phyloP scores from a whole-genome alignment of 495 filamentous ascomycete species.

The Daldinia grandis region DNA sequence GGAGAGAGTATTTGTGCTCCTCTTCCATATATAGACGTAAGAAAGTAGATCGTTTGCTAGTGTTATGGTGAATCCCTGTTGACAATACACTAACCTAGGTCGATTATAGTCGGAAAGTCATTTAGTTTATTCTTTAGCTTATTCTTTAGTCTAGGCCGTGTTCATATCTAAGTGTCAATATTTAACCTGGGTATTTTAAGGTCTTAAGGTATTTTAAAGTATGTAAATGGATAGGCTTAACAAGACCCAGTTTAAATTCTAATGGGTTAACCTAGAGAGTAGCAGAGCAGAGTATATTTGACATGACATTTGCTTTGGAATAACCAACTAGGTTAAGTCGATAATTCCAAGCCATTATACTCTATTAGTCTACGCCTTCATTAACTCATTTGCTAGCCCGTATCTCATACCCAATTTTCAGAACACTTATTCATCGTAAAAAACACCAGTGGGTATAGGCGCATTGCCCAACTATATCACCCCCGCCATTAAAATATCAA shows the following conservation, averaged over 20 bases:
- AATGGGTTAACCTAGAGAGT: neutral
- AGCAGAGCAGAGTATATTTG: neutral
- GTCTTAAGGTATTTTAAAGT: neutral
- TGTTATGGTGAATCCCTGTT: neutral
- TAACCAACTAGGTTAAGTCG: neutral
- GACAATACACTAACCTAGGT: neutral
- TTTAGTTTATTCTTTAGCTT: neutral
- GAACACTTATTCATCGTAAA: conserved; percentile 14
- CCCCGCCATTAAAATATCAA: conserved; percentile 11
- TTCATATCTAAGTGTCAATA: too few species aligned
- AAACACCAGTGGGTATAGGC: conserved; percentile 17
- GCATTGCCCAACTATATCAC: conserved; percentile 8
- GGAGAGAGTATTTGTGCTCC: neutral
- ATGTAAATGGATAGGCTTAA: neutral
- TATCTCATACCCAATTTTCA: conserved; percentile 27
- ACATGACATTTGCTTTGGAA: neutral
- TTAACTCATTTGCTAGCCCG: conserved; percentile 32
- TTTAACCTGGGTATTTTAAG: too few species aligned
- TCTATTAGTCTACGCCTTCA: conserved; percentile 29
- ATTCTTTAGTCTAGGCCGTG: too few species aligned
- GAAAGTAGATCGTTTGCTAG: conserved; percentile 3
- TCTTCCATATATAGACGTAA: neutral
- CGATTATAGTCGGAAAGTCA: neutral
- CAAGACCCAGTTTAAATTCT: neutral
- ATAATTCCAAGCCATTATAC: neutral